Base-by-base conservation (phyloP, 2,329 filamentous ascomycete genomes). In the Claviceps sp. region DNA sequence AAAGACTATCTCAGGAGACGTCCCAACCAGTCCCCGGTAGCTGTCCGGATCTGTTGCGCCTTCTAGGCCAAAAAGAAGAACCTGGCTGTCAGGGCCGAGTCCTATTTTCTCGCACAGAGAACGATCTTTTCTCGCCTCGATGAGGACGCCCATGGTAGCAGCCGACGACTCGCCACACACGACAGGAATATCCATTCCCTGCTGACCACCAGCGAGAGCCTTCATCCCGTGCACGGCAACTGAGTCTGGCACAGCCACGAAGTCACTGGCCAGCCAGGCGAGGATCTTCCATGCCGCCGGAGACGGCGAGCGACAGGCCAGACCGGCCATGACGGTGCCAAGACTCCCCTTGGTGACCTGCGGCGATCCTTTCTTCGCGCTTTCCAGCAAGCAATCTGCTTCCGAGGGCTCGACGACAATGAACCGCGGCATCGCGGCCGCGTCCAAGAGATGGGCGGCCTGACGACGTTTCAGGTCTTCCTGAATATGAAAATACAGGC, bases 211-310 rank as follows among this genome's bases (percentile, higher is more conserved):
- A 26, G 54, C 56, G n/a, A 57, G 37, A 4, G 26, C 52, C n/a
- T 51, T 56, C 56, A 57, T 57, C 9, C 56, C 54, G 4, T 46
- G 16, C 3, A 56, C 42, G 4, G 56, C 56, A 9, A 50, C 41
- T 1, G 30, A 43, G 40, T 57, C 56, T 5, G 54, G 51, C 4
- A 57, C 54, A 0, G 56, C 43, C 11, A 57, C 7, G 30, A 57
- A 57, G 44, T 57, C 56, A 18, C 56, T 57, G 2, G 56, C 22
- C 4, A 57, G 51, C 56, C 56, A 57, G 5, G 38, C 13, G 20
- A 57, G 37, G 5, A 57, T 37, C 40, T 56, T 56, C 54, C 54
- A 56, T 2, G 56, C 56, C 0, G 54, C 56, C 3, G 56, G 56
- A 2, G 56, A 57, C 2, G 54, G 56, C 2, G 24, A 26, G 5